These are phyloP conservation scores for Coemansia sp. DNA, from an alignment of 192 early-diverging fungal species.

Conservation along the genomic window DNA sequence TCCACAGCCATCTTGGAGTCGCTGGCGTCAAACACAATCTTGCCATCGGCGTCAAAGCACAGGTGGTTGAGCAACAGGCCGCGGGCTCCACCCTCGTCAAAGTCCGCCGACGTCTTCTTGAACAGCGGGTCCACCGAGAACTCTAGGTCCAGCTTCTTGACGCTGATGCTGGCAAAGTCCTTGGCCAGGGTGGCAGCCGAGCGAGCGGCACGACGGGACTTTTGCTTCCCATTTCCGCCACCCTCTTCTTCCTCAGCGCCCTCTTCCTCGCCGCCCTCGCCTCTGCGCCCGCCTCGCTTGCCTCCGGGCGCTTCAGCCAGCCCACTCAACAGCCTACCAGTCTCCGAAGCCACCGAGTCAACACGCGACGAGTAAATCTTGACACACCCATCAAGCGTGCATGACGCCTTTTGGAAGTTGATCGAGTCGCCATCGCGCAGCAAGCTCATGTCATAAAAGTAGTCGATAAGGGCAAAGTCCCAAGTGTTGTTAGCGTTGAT, in stretches of 20 bases:
- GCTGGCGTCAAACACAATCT: constrained; percentile 92
- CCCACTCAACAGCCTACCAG: constrained; percentile 84
- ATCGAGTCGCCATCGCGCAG: constrained; percentile 94
- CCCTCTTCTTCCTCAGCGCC: constrained; percentile 56
- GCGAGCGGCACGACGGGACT: constrained; percentile 28
- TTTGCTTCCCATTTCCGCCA: constrained; percentile 17
- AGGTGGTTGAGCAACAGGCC: constrained; percentile 90
- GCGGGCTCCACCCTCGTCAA: constrained; percentile 95
- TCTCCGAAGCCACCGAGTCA: constrained; percentile 94
- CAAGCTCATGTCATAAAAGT: constrained; percentile 94
- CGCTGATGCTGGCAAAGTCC: constrained; percentile 72
- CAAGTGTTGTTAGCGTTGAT: constrained; percentile 93
- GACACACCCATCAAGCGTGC: constrained; percentile 93
- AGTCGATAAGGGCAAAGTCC: constrained; percentile 98
- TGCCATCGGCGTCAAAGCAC: constrained; percentile 73
- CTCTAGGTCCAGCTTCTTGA: constrained; percentile 89
- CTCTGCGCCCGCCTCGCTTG: constrained; percentile 36
- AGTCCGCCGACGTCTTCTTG: constrained; percentile 97
- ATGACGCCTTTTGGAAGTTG: constrained; percentile 98
- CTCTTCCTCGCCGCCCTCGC: constrained; percentile 46
- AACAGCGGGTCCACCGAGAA: constrained; percentile 94
- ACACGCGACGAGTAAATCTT: constrained; percentile 96
- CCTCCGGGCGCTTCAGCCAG: constrained; percentile 68
- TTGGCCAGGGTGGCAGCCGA: constrained; percentile 77
- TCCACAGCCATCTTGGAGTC: constrained; percentile 65